Conservation (phyloP, 2,329 filamentous ascomycete genomes). For the Calonectria pseudoturangicola region DNA sequence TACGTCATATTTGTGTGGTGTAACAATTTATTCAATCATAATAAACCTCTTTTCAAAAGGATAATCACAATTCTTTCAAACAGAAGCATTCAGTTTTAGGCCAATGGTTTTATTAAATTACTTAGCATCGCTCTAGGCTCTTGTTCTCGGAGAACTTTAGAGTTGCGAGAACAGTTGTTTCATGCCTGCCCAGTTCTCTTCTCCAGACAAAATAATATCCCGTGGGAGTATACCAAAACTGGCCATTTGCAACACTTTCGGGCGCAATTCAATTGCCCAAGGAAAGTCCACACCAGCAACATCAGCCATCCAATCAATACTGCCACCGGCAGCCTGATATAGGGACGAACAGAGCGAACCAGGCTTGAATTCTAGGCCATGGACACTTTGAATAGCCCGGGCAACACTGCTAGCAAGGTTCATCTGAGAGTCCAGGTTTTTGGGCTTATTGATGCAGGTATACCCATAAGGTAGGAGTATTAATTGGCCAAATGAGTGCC, state of each 20-base stretch:
- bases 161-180: not conserved
- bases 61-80: too few species aligned
- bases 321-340: not conserved
- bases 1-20: too few species aligned
- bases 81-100: too few species aligned
- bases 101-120: too few species aligned
- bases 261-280: not conserved
- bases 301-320: not conserved
- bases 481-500: not conserved
- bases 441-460: not conserved
- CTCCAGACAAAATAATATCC: not conserved
- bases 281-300: not conserved
- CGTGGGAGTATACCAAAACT: not conserved
- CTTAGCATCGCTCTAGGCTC: too few species aligned
- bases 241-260: not conserved
- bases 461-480: not conserved
- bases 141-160: not conserved
- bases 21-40: too few species aligned
- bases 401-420: not conserved
- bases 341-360: not conserved
- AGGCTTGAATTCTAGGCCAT: not conserved
- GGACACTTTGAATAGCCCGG: not conserved
- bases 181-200: slow-evolving; percentile 5
- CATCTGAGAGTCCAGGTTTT: not conserved
- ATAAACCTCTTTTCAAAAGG: too few species aligned